Conservation (phyloP, 2,329 filamentous ascomycete species). For the Neopestalotiopsis sp. region DNA sequence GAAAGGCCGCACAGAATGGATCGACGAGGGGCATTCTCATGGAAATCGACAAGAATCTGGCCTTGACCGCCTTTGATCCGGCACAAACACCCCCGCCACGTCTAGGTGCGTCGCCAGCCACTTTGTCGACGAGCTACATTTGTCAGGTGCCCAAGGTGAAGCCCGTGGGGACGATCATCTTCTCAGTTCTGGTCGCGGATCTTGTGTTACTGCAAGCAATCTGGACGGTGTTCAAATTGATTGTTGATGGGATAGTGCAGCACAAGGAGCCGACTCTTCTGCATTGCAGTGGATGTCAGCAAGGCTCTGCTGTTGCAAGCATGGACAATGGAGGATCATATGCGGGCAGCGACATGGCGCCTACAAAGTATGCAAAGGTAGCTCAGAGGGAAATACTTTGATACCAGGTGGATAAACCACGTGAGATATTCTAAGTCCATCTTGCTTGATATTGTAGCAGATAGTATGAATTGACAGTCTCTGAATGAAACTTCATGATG, state of each 20-base stretch:
- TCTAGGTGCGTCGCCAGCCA: neutral
- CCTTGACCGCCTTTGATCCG: neutral
- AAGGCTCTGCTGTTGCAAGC: neutral
- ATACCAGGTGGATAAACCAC: neutral
- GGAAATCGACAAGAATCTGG: neutral
- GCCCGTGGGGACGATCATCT: conserved; percentile 19
- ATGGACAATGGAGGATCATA: neutral
- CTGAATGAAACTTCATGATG: no score
- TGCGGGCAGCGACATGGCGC: neutral
- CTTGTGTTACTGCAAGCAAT: conserved; percentile 23
- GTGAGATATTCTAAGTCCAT: no score
- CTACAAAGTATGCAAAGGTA: neutral
- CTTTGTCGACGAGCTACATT: conserved; percentile 20
- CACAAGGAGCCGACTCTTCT: neutral
- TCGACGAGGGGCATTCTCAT: neutral
- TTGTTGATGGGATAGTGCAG: conserved; percentile 18
- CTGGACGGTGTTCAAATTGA: conserved; percentile 23
- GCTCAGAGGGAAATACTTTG: neutral
- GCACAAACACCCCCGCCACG: no score
- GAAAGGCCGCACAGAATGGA: neutral
- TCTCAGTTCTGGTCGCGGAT: conserved; percentile 22
- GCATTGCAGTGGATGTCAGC: neutral
- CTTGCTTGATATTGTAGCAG: no score
- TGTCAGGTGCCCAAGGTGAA: conserved; percentile 24
- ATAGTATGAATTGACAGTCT: no score